These are phyloP conservation scores for Plasmodium ovale DNA, from an alignment of 169 alveolate species.

Conservation along the genomic window DNA sequence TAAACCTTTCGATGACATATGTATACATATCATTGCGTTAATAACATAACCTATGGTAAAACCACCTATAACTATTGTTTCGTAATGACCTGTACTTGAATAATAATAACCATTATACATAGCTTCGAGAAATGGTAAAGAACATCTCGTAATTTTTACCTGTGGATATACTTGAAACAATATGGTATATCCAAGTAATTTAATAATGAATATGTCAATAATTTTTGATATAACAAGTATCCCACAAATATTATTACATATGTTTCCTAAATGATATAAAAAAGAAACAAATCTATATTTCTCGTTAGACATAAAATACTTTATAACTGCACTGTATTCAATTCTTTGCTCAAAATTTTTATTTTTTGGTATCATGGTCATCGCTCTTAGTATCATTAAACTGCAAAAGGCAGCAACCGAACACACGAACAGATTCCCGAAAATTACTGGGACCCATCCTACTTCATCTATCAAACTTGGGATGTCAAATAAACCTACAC, in stretches of 20 bases:
- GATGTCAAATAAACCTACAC: conserved; percentile 81
- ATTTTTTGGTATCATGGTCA: conserved; percentile 86
- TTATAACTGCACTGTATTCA: conserved; percentile 84
- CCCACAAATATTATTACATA: conserved; percentile 80
- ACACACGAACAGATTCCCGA: conserved; percentile 79
- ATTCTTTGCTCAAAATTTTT: conserved; percentile 84
- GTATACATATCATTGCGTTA: conserved; percentile 80
- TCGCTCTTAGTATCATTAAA: conserved; percentile 84
- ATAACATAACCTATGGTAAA: conserved; percentile 84
- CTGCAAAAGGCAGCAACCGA: conserved; percentile 81
- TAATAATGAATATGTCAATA: conserved; percentile 81
- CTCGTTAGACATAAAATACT: conserved; percentile 82
- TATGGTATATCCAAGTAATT: conserved; percentile 80
- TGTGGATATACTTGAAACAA: conserved; percentile 81
- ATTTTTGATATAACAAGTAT: conserved; percentile 82
- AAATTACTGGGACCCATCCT: conserved; percentile 82
- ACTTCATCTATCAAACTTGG: conserved; percentile 82
- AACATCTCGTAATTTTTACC: conserved; percentile 57
- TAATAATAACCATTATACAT: conserved; percentile 61
- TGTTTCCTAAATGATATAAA: conserved; percentile 81
- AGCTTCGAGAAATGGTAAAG: conserved; percentile 42
- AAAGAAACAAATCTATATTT: conserved; percentile 80
- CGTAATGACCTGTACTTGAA: conserved; percentile 52
- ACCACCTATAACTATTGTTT: conserved; percentile 68
- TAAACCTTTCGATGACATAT: conserved; percentile 79